Evolutionary conservation across 2,329 filamentous ascomycete genomes (phyloP).

Genomic region (Exophiala oligosperma): DNA sequence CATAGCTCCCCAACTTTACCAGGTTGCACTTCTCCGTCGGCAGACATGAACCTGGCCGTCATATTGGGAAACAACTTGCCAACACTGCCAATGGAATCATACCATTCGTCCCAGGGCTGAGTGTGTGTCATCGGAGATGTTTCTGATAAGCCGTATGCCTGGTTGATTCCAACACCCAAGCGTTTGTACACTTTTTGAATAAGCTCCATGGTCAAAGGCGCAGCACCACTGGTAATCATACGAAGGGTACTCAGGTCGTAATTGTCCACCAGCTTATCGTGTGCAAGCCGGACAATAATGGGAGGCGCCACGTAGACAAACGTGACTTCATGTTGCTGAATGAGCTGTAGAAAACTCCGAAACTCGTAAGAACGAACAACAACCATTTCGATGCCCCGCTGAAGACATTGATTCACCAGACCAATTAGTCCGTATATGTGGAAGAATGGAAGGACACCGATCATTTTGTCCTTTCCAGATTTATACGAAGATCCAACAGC

Average conservation of each 20-base stretch:
- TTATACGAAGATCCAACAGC: conserved; percentile 51
- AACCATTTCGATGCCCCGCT: conserved; percentile 65
- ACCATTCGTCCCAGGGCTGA: conserved; percentile 75
- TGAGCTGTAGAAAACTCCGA: conserved; percentile 71
- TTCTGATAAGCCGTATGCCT: conserved; percentile 89
- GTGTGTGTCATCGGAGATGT: conserved; percentile 77
- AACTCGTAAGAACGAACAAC: conserved; percentile 82
- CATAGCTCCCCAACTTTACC: conserved; percentile 69
- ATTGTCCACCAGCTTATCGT: conserved; percentile 73
- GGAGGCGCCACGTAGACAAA: conserved; percentile 84
- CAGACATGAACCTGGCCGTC: conserved; percentile 74
- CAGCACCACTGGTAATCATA: conserved; percentile 85
- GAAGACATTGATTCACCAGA: conserved; percentile 68
- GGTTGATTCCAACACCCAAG: conserved; percentile 78
- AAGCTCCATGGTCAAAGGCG: conserved; percentile 78
- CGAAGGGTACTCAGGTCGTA: conserved; percentile 79
- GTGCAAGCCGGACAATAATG: conserved; percentile 75
- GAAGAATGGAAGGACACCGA: conserved; percentile 85
- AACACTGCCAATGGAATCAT: conserved; percentile 72
- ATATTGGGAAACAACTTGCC: conserved; percentile 78
- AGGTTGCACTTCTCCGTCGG: conserved; percentile 55
- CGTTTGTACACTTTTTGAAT: conserved; percentile 73
- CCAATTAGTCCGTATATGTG: conserved; percentile 84
- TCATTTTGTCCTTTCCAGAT: conserved; percentile 67
- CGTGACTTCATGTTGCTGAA: conserved; percentile 74